phyloP scores from a whole-genome alignment of 2,329 filamentous ascomycete genomes.

The Emmonsia crescens region DNA sequence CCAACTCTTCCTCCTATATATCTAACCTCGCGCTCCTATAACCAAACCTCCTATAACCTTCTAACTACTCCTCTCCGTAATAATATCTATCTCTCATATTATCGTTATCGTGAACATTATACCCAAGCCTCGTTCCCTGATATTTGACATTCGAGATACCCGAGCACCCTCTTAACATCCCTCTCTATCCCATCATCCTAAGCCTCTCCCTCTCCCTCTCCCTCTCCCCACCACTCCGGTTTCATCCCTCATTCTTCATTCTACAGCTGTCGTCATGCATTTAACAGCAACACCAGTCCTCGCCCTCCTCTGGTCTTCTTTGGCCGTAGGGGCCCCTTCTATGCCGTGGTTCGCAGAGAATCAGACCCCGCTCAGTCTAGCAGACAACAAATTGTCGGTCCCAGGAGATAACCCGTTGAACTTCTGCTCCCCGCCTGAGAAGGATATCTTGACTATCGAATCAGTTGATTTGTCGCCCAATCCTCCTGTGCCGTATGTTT shows the following conservation, averaged over 20 bases:
- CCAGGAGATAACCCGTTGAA: slow-evolving; percentile 76
- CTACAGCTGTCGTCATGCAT: slow-evolving; percentile 28
- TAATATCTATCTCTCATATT: neutral
- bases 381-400: slow-evolving; percentile 51
- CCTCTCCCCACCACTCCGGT: neutral
- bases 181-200: neutral
- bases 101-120: neutral
- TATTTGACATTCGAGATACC: neutral
- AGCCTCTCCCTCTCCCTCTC: neutral
- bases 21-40: too few relatives aligned
- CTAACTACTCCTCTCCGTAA: neutral
- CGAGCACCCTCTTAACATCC: neutral
- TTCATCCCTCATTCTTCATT: neutral
- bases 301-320: slow-evolving; percentile 33
- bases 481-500: slow-evolving; percentile 69
- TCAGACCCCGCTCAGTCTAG: slow-evolving; percentile 40
- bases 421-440: slow-evolving; percentile 59
- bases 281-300: slow-evolving; percentile 27
- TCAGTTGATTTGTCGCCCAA: slow-evolving; percentile 75
- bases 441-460: slow-evolving; percentile 65
- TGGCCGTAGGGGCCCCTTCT: slow-evolving; percentile 35
- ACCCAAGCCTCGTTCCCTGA: neutral
- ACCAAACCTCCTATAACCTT: neutral
- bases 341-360: slow-evolving; percentile 38
- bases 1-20: too few relatives aligned